Evolutionary conservation across 1,139 yeast genomes (phyloP), one percentile per base, ranked within the genome.

Genomic region (Hansenula anomala): DNA sequence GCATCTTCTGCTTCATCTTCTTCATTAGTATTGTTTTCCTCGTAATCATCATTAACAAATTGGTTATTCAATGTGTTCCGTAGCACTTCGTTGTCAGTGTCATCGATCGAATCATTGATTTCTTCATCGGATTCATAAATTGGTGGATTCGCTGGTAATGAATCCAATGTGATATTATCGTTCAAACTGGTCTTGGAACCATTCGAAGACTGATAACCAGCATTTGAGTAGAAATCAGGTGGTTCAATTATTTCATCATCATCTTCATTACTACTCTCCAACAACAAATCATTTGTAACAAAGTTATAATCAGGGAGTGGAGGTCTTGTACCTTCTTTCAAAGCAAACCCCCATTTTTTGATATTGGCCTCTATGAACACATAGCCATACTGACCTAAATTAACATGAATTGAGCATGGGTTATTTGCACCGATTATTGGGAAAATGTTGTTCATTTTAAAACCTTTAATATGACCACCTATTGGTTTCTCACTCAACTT

Each of bases 281-380:
- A 40, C 20, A 66, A 44, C 7, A 64, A 47, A 45, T 65, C 75
- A 55, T 63, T 66, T 6, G 54, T 58, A 41, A 71, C 75, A 22
- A 68, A 65, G 26, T 80, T 78, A 49, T 82, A 82, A 7, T 83
- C 72, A 1, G 90, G 90, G 4, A 89, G 85, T 1, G 89, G 88
- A 14, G 84, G 78, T 46, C 82, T 69, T 19, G 73, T 64, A 3
- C 89, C 90, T 36, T 74, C 78, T 38, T 75, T 77, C 28, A 84
- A 82, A 18, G 95, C 94, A 49, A 88, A 84, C 2, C 97, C 97
- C 76, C 95, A 86, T 59, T 89, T 90, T 48, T 81, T 78, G 28
- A 80, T 68, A 59, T 92, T 90, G 7, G 97, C 97, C 60, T 92
- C 97, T 42, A 92, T 87, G 69, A 86, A 90, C 2, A 92, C 96